Conservation (phyloP, 2,329 filamentous ascomycete species). For the Beauveria australis region DNA sequence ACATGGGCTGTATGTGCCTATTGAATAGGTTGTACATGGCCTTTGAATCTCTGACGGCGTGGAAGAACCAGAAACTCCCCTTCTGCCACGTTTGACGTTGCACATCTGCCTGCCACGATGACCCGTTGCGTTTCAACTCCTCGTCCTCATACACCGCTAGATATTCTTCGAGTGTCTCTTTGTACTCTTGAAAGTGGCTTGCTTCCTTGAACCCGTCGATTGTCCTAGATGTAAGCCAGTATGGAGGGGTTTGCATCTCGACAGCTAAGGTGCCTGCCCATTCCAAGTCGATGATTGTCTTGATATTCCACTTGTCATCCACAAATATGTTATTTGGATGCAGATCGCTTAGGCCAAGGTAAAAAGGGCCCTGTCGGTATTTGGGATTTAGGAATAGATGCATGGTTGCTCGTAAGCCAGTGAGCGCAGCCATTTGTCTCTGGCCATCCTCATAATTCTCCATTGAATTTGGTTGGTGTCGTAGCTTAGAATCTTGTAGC, state of each 20-base stretch:
- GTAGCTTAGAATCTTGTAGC: conserved; percentile 26
- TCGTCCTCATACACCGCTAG: conserved; percentile 12
- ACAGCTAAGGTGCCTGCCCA: conserved; percentile 18
- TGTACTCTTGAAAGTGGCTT: not conserved
- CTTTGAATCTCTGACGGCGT: conserved; percentile 14
- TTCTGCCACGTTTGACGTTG: conserved; percentile 2
- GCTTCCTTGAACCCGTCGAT: conserved; percentile 9
- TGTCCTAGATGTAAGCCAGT: conserved; percentile 19
- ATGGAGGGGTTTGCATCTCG: conserved; percentile 20
- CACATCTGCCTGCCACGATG: not conserved
- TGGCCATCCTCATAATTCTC: conserved; percentile 19
- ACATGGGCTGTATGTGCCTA: conserved; percentile 14
- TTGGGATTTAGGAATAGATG: conserved; percentile 17
- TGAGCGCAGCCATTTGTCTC: conserved; percentile 21
- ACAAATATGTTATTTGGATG: conserved; percentile 29
- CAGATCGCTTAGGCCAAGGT: conserved; percentile 27
- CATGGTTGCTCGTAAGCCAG: conserved; percentile 20
- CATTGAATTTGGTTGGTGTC: conserved; percentile 26
- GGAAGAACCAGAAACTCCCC: conserved; percentile 16
- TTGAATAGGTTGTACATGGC: conserved; percentile 16
- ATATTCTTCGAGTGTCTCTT: conserved; percentile 8
- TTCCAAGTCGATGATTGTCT: conserved; percentile 23
- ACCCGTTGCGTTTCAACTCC: conserved; percentile 7
- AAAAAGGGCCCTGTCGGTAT: conserved; percentile 23
- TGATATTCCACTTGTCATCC: conserved; percentile 24